These are phyloP conservation scores for Diospyros lotus DNA, from an alignment of 148 eudicot species.

Conservation along the genomic window DNA sequence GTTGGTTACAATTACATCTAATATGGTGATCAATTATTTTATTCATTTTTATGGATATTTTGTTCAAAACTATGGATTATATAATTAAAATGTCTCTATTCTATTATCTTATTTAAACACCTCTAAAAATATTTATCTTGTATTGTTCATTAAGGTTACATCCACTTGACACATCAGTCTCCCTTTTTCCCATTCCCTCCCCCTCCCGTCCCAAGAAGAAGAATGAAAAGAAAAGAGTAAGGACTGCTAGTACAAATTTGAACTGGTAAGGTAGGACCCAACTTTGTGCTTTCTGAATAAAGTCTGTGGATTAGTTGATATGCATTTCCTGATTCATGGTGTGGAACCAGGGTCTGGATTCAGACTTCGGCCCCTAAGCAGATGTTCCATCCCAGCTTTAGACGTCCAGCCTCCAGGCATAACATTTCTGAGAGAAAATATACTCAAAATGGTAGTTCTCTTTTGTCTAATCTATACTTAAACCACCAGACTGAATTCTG, in stretches of 20 bases:
- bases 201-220: no score
- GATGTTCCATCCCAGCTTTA: neutral
- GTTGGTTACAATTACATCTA: no score
- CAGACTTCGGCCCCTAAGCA: neutral
- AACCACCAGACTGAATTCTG: slow-evolving; percentile 23
- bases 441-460: neutral
- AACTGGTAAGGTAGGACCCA: neutral
- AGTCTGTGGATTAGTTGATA: neutral
- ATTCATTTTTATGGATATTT: no score
- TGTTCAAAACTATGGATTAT: no score
- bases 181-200: no score
- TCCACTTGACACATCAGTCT: neutral
- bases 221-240: neutral
- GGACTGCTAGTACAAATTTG: slow-evolving; percentile 3
- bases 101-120: no score
- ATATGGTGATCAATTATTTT: no score
- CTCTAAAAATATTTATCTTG: neutral
- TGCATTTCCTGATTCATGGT: neutral
- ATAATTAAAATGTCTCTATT: no score
- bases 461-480: neutral
- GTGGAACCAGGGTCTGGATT: neutral
- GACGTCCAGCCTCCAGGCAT: neutral
- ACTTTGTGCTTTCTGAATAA: neutral
- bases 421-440: neutral
- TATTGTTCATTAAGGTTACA: neutral